phyloP scores from a whole-genome alignment of 306 rosid species.

The Citrullus colocynthis region DNA sequence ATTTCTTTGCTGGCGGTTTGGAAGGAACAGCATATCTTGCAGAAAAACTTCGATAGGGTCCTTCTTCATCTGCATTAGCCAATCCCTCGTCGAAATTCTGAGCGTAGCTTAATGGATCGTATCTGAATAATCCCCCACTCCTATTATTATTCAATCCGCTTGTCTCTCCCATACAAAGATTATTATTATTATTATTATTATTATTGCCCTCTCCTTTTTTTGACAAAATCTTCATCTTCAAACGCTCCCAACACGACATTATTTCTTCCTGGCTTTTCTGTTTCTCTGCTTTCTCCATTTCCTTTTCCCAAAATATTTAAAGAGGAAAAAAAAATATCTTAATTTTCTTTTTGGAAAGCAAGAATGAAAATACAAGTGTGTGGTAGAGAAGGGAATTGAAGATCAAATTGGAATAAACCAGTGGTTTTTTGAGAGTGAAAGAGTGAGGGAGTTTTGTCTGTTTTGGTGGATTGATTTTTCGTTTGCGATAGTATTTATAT shows the following conservation, averaged over 20 bases:
- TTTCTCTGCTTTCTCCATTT: slow-evolving; percentile 36
- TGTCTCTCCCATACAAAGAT: background rate
- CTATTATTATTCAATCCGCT: background rate
- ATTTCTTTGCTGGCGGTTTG: background rate
- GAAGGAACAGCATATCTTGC: slow-evolving; percentile 48
- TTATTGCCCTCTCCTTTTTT: slow-evolving; percentile 8
- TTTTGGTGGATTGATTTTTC: background rate
- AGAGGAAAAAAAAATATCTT: background rate
- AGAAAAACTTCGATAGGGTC: slow-evolving; percentile 4
- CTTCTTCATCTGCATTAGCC: slow-evolving; percentile 24
- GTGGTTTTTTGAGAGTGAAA: background rate
- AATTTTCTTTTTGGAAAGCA: background rate
- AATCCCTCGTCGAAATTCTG: slow-evolving; percentile 66
- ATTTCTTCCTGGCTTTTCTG: slow-evolving; percentile 14
- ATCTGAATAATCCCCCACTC: slow-evolving; percentile 22
- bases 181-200: no score
- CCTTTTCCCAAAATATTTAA: no score
- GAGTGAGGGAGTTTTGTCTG: background rate
- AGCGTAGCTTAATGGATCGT: slow-evolving; percentile 66
- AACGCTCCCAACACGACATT: slow-evolving; percentile 49
- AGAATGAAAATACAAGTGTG: no score
- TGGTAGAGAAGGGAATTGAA: background rate
- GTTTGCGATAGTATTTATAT: background rate
- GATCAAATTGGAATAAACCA: background rate
- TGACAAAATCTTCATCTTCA: slow-evolving; percentile 56